Evolutionary conservation across 78 protist genomes (phyloP), one percentile per base, ranked within the genome.

Genomic region (Emiliania huxleyi): DNA sequence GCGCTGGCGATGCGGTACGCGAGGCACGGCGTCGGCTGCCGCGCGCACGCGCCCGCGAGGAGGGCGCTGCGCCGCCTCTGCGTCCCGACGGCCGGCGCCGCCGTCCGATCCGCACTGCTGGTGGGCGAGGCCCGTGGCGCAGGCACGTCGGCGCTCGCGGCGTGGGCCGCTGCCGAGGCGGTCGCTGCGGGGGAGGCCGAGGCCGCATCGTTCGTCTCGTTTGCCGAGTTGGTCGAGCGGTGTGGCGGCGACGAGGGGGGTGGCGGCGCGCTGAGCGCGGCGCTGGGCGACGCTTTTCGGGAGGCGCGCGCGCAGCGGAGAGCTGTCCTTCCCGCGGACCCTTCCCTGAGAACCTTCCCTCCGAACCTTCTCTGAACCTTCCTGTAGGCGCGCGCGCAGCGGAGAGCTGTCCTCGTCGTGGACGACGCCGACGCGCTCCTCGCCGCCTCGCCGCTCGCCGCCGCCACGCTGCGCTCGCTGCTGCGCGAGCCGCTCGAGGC

Each of bases 401-500:
- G 87, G 29, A 46, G 87, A 33, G 48, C 48, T 19, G 12, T 22
- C 21, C 48, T 77, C 35, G 23, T 77, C 23, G 48, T 77, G n/a
- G 87, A 77, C 87, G 87, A 77, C 48, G n/a, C 42, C 3, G 87
- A 77, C 87, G 0, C 1, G n/a, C 23, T 77, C 15, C 49, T 77
- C 46, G 46, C 1, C 21, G 87, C 19, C 38, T 3, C 49, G 12
- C 33, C 12, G 2, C 40, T 40, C 35, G 29, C 25, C 8, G 29
- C 25, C 35, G 84, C 84, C 19, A 4, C 44, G 84, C 25, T 73
- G 84, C 46, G 84, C 40, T 19, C 84, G 46, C 84, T 37, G 44
- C 44, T 73, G 44, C 84, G 84, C 84, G 44, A 37, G 84, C 84
- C 84, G 84, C 40, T 73, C 84, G 62, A 52, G 15, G 29, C 62